phyloP scores from a whole-genome alignment of 768 basidiomycete species.

The Kwoniella shandongensis region DNA sequence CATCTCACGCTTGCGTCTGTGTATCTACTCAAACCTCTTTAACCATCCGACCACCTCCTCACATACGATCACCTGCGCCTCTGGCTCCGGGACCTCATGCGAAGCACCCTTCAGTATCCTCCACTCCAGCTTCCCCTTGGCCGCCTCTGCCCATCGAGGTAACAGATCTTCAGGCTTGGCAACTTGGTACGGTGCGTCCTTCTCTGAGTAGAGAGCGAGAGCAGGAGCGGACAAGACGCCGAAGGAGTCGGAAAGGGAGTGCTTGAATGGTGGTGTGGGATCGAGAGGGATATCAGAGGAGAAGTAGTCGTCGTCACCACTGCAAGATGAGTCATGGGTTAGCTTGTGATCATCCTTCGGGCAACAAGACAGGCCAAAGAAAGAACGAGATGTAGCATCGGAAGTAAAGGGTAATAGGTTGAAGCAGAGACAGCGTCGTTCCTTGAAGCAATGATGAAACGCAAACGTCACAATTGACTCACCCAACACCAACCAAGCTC shows the following conservation, averaged over 20 bases:
- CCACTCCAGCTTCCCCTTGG: conserved; percentile 22
- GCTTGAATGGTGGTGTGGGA: conserved; percentile 22
- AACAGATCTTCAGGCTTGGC: conserved; percentile 13
- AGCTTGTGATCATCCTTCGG: too few relatives aligned
- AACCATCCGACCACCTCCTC: conserved; percentile 35
- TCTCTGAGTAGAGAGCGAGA: conserved; percentile 40
- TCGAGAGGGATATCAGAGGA: conserved; percentile 43
- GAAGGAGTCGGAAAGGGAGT: conserved; percentile 49
- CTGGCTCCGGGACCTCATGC: conserved; percentile 38
- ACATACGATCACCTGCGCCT: conserved; percentile 27
- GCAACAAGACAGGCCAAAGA: too few relatives aligned
- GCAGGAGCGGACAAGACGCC: conserved; percentile 39
- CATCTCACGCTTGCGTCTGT: too few relatives aligned
- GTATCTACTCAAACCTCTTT: conserved; percentile 16
- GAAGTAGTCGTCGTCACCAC: conserved; percentile 53
- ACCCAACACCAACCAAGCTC: conserved; percentile 44
- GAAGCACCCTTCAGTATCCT: conserved; percentile 29
- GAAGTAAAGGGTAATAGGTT: too few relatives aligned
- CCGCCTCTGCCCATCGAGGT: conserved; percentile 33
- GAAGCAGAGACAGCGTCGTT: too few relatives aligned
- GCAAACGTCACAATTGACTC: conserved; percentile 22
- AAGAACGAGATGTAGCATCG: too few relatives aligned
- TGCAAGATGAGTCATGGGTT: not conserved
- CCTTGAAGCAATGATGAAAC: not conserved
- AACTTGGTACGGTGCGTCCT: conserved; percentile 33